Evolutionary conservation across 805 yeast species (phyloP).

Genomic region (Peterozyma xylosa): DNA sequence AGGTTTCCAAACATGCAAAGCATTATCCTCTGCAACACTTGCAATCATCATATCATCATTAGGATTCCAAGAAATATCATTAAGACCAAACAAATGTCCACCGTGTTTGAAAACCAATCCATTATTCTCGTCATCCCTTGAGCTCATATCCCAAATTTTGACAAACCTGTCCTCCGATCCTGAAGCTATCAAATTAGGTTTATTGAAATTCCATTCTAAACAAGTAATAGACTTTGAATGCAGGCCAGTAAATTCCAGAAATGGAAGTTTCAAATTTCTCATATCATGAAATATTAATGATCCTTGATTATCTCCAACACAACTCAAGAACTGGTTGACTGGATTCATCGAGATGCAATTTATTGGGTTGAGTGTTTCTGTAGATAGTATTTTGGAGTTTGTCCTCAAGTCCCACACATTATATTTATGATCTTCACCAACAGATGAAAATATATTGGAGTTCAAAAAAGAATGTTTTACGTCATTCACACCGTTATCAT

Average conservation of each 20-base stretch:
- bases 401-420: slow-evolving; percentile 49
- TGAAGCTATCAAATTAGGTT: slow-evolving; percentile 50
- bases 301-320: slow-evolving; percentile 63
- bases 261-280: slow-evolving; percentile 31
- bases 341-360: slow-evolving; percentile 59
- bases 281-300: slow-evolving; percentile 56
- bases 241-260: slow-evolving; percentile 20
- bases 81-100: slow-evolving; percentile 85
- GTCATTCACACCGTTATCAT: slow-evolving; percentile 56
- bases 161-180: slow-evolving; percentile 60
- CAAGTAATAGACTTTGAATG: slow-evolving; percentile 55
- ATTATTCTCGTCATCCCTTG: slow-evolving; percentile 12
- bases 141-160: slow-evolving; percentile 49
- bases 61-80: slow-evolving; percentile 78
- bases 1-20: slow-evolving; percentile 85
- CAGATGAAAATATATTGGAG: slow-evolving; percentile 52
- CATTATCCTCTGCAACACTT: slow-evolving; percentile 78
- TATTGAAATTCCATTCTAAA: slow-evolving; percentile 64
- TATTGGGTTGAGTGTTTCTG: slow-evolving; percentile 24
- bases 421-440: slow-evolving; percentile 54
- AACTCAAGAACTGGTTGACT: slow-evolving; percentile 45
- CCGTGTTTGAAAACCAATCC: slow-evolving; percentile 58
- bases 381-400: slow-evolving; percentile 1
- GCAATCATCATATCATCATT: slow-evolving; percentile 64
- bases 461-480: slow-evolving; percentile 63